Percentiles rank a stretch among this genome's conserved stretches.
Conservation (phyloP, 2,329 filamentous ascomycete species). For the Bipolaris victoriae region DNA sequence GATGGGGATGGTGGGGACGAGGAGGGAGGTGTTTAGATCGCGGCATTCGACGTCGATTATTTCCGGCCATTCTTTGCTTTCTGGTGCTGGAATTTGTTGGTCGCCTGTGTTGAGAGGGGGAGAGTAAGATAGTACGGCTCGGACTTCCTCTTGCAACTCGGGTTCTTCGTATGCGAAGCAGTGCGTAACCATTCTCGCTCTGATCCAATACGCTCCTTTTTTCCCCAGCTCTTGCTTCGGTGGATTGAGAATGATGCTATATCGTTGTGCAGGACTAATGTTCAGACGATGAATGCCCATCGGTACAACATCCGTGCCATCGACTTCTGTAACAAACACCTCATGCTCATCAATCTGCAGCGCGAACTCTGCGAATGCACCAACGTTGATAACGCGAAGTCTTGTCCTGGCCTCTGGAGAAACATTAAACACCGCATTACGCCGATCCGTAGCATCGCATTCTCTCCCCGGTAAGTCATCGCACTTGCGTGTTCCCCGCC, state of each 20-base stretch:
- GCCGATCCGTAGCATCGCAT: slow-evolving; percentile 44
- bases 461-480: slow-evolving; percentile 42
- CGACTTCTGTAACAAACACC: slow-evolving; percentile 49
- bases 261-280: slow-evolving; percentile 72
- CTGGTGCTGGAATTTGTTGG: slow-evolving; percentile 26
- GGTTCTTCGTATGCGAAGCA: slow-evolving; percentile 63
- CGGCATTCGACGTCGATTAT: slow-evolving; percentile 57
- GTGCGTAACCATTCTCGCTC: slow-evolving; percentile 65
- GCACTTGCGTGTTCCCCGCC: slow-evolving; percentile 49
- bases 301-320: slow-evolving; percentile 59
- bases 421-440: slow-evolving; percentile 43
- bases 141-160: slow-evolving; percentile 55
- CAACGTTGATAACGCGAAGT: slow-evolving; percentile 68
- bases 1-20: slow-evolving; percentile 54
- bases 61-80: slow-evolving; percentile 59
- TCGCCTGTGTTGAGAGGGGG: neutral
- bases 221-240: slow-evolving; percentile 41
- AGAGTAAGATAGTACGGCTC: slow-evolving; percentile 58
- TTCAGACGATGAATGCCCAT: slow-evolving; percentile 57
- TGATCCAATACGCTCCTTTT: slow-evolving; percentile 50
- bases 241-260: slow-evolving; percentile 67
- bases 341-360: slow-evolving; percentile 53
- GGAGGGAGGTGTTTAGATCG: slow-evolving; percentile 57
- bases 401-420: slow-evolving; percentile 67
- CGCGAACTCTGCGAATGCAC: slow-evolving; percentile 51